Evolutionary conservation across 371 early-diverging fungal genomes (phyloP).

Genomic region (Apophysomyces variabilis): DNA sequence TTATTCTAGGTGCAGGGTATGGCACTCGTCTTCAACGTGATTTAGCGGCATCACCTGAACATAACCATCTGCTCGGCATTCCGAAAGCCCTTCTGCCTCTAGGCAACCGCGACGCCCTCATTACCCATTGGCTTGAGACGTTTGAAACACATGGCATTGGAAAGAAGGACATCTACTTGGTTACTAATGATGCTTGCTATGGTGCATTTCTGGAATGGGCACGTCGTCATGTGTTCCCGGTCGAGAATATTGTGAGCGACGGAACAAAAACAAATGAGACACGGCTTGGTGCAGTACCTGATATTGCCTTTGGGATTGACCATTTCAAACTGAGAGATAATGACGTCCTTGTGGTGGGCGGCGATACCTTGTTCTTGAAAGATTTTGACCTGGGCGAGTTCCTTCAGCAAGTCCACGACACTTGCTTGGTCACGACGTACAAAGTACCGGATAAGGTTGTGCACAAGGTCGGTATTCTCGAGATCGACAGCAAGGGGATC

Average conservation of each 20-base stretch:
- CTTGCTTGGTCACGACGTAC: constrained; percentile 54
- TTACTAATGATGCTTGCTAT: constrained; percentile 53
- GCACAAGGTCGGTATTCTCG: constrained; percentile 63
- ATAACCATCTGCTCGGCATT: constrained; percentile 46
- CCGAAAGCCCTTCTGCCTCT: constrained; percentile 60
- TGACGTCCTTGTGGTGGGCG: constrained; percentile 62
- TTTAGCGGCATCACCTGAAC: constrained; percentile 28
- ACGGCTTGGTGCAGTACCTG: constrained; percentile 64
- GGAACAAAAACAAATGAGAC: constrained; percentile 55
- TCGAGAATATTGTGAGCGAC: constrained; percentile 56
- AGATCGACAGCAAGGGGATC: constrained; percentile 30
- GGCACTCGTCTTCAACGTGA: constrained; percentile 63
- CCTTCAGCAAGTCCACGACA: constrained; percentile 13
- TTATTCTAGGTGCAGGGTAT: constrained; percentile 62
- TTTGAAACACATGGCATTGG: constrained; percentile 32
- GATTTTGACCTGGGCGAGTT: constrained; percentile 49
- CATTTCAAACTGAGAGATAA: constrained; percentile 31
- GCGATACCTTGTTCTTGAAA: constrained; percentile 60
- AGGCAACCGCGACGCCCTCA: constrained; percentile 51
- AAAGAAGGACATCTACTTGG: constrained; percentile 37
- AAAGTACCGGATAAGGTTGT: constrained; percentile 45
- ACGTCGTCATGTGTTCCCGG: constrained; percentile 35
- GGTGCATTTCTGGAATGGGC: constrained; percentile 57
- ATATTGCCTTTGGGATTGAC: constrained; percentile 54
- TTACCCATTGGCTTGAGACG: constrained; percentile 56